Evolutionary conservation across 805 yeast species (phyloP).

Genomic region (Candida tallmaniae): DNA sequence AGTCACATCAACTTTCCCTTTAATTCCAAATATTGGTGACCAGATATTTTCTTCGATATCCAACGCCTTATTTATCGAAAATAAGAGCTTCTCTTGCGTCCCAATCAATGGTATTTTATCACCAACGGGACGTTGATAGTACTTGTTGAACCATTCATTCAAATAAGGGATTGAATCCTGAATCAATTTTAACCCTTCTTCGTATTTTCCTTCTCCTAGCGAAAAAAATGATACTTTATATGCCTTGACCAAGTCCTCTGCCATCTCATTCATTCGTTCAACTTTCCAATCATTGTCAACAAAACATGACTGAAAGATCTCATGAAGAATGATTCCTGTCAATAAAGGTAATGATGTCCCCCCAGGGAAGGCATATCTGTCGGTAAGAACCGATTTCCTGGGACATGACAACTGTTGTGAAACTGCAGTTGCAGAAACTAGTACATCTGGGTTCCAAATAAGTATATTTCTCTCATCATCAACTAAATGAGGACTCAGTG

Average conservation of each 20-base stretch:
- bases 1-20: slow-evolving; percentile 89
- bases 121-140: slow-evolving; percentile 19
- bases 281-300: slow-evolving; percentile 29
- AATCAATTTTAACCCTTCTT: slow-evolving; percentile 22
- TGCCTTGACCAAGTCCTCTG: slow-evolving; percentile 39
- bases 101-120: slow-evolving; percentile 1
- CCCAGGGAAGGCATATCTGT: slow-evolving; percentile 57
- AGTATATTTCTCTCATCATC: slow-evolving; percentile 60
- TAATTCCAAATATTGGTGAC: slow-evolving; percentile 86
- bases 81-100: slow-evolving; percentile 19
- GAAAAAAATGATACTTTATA: slow-evolving; percentile 51
- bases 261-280: slow-evolving; percentile 31
- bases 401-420: slow-evolving; percentile 74
- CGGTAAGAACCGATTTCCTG: slow-evolving; percentile 61
- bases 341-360: slow-evolving; percentile 61
- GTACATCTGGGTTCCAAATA: slow-evolving; percentile 77
- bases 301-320: slow-evolving; percentile 61
- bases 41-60: slow-evolving; percentile 89
- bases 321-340: slow-evolving; percentile 82
- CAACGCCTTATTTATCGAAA: slow-evolving; percentile 59
- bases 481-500: slow-evolving; percentile 38
- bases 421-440: slow-evolving; percentile 77
- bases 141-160: slow-evolving; percentile 48
- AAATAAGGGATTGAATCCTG: slow-evolving; percentile 51
- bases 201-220: slow-evolving; percentile 28